Percentiles rank a stretch among this genome's conserved stretches.
phyloP scores from a whole-genome alignment of 2,329 filamentous ascomycete species.

The Botryosphaeria dothidea region DNA sequence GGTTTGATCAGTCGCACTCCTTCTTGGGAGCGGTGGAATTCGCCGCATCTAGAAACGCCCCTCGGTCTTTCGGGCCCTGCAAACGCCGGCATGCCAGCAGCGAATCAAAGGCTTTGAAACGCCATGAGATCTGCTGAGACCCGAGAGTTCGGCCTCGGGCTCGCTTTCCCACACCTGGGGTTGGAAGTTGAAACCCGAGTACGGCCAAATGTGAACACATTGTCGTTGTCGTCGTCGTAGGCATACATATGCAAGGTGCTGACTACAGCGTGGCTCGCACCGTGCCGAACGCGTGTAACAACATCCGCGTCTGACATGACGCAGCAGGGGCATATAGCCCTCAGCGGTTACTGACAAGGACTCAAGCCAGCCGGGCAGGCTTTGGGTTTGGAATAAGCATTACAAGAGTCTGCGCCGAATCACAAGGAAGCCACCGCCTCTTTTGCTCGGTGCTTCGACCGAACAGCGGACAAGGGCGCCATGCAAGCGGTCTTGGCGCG shows the following conservation, averaged over 20 bases:
- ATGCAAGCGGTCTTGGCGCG: background rate
- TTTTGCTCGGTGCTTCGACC: background rate
- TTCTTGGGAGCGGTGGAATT: background rate
- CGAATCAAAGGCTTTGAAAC: background rate
- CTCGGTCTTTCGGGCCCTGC: background rate
- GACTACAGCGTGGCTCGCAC: background rate
- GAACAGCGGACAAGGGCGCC: background rate
- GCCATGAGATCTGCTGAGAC: background rate
- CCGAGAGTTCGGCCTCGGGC: conserved; percentile 4
- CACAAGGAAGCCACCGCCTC: background rate
- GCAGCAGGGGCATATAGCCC: background rate
- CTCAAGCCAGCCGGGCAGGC: too few relatives aligned
- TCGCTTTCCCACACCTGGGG: background rate
- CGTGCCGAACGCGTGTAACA: background rate
- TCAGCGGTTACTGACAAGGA: too few relatives aligned
- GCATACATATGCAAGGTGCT: background rate
- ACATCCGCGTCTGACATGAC: background rate
- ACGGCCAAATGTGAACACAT: background rate
- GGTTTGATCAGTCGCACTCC: background rate
- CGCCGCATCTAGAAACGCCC: background rate
- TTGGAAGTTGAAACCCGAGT: background rate
- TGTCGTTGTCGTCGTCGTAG: background rate
- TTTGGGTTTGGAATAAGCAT: background rate
- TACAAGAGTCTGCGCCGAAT: background rate
- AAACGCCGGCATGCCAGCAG: background rate